A percentile compares a stretch with the other conserved stretches of the same genome.
phyloP scores from a whole-genome alignment of 306 rosid species.

The Sicyos edulis region DNA sequence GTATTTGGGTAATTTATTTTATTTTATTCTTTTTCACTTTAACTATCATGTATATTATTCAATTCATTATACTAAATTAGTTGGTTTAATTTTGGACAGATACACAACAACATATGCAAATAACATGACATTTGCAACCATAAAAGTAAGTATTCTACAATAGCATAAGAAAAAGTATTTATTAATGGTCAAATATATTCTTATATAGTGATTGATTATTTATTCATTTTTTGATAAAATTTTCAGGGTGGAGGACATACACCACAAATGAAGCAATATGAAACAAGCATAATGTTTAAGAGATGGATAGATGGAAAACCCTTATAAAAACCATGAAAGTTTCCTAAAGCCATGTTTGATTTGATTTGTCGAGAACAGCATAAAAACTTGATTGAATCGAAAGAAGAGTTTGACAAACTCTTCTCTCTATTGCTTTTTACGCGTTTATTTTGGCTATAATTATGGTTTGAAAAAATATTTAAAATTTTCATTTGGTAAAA shows the following conservation, averaged over 20 bases:
- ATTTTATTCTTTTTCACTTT: no score
- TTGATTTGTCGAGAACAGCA: no score
- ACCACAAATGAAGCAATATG: not conserved
- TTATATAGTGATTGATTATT: not conserved
- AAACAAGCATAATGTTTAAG: not conserved
- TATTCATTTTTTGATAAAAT: not conserved
- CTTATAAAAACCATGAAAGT: no score
- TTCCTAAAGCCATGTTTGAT: no score
- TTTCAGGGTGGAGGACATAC: slow-evolving; percentile 13
- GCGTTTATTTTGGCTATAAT: no score
- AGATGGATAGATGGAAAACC: not conserved
- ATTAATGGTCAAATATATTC: not conserved
- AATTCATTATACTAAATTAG: not conserved
- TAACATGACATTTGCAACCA: slow-evolving; percentile 1
- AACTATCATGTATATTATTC: no score
- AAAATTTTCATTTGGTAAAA: no score
- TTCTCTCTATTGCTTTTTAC: no score
- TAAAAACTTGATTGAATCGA: no score
- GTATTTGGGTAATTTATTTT: slow-evolving; percentile 24
- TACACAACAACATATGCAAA: slow-evolving; percentile 14
- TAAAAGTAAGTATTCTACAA: no score
- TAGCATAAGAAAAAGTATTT: not conserved
- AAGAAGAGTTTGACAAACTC: no score
- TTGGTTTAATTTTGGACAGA: not conserved
- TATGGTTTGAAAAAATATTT: no score